Base-by-base conservation (phyloP, 257 asterid species). In the Solanum arcanum region DNA sequence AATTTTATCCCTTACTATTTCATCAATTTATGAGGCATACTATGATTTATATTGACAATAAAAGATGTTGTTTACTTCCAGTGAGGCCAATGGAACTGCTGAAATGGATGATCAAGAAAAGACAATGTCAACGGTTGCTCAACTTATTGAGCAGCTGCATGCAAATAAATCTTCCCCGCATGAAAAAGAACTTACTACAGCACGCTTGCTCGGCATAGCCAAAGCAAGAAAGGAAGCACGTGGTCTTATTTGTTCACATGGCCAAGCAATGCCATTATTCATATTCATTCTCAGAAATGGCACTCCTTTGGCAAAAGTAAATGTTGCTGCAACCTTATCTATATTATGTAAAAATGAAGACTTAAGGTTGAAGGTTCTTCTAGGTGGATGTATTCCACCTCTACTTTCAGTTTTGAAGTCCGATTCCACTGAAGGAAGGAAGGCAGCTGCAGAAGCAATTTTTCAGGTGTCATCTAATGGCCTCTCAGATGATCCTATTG, bases 341-440 rank as follows among this genome's bases (percentile, higher is more conserved):
- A 94, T 93, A 86, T 90, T 96, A 85, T 93, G 98, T 74, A 95
- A 89, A 89, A 96, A 94, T 86, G 94, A 94, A 29, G 99, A 96
- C 87, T 92, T 96, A 88, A 88, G 98, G 88, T 86, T 94, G 84
- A 96, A 94, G 89, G 98, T 96, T 82, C 96, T 96, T 87, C 92
- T 96, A 47, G 98, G 99, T 76, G 99, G 99, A 86, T 96, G 98
- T 89, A 89, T 95, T 89, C 99, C 98, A 21, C 97, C 98, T 39
- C 90, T 96, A 75, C 95, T 96, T 78, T 90, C 95, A 23, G 92
- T 96, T 88, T 90, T 96, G 88, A 96, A 93, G 88, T 95, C 97
- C 16, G 93, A 92, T 84, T 91, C 91, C 69, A 89, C 84, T 49
- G 99, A 95, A 86, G 94, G 94, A 86, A 91, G 95, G 90, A 96